These are phyloP conservation scores for Aspergillus vadensis DNA, from an alignment of 2,329 filamentous ascomycete genomes.

Conservation along the genomic window DNA sequence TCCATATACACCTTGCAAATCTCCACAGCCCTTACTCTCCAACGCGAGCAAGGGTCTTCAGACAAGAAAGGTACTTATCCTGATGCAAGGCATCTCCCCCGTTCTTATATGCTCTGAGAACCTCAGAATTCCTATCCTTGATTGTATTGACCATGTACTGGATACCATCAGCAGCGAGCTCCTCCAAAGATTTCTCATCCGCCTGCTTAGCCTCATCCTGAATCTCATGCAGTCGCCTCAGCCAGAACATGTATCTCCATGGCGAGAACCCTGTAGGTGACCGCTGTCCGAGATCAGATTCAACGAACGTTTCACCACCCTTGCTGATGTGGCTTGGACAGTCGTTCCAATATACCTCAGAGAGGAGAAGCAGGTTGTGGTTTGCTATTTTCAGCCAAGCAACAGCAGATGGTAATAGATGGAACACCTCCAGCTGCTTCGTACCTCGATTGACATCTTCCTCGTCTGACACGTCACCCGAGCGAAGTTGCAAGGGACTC, in stretches of 20 bases:
- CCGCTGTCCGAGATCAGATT: constrained; percentile 28
- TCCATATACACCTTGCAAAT: too few species aligned
- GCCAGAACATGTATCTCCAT: constrained; percentile 32
- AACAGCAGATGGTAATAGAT: constrained; percentile 22
- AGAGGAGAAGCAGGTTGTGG: constrained; percentile 23
- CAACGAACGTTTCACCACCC: constrained; percentile 21
- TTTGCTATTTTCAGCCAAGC: constrained; percentile 23
- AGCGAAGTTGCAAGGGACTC: constrained; percentile 14
- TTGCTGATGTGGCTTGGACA: constrained; percentile 21
- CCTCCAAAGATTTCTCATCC: constrained; percentile 21
- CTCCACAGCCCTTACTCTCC: too few species aligned
- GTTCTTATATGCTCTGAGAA: constrained; percentile 14
- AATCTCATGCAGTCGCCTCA: constrained; percentile 29
- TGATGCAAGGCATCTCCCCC: not conserved
- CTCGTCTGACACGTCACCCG: constrained; percentile 17
- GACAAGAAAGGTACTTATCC: constrained; percentile 1
- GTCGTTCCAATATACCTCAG: constrained; percentile 24
- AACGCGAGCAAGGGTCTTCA: not conserved
- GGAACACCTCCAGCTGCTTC: constrained; percentile 12
- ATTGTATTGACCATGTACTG: constrained; percentile 20
- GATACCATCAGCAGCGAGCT: constrained; percentile 24
- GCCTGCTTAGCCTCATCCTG: constrained; percentile 22
- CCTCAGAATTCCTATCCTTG: constrained; percentile 20
- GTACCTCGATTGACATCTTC: constrained; percentile 15
- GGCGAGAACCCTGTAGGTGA: constrained; percentile 25